Evolutionary conservation across 805 yeast species (phyloP).

Genomic region (Candida methanosorbosa): DNA sequence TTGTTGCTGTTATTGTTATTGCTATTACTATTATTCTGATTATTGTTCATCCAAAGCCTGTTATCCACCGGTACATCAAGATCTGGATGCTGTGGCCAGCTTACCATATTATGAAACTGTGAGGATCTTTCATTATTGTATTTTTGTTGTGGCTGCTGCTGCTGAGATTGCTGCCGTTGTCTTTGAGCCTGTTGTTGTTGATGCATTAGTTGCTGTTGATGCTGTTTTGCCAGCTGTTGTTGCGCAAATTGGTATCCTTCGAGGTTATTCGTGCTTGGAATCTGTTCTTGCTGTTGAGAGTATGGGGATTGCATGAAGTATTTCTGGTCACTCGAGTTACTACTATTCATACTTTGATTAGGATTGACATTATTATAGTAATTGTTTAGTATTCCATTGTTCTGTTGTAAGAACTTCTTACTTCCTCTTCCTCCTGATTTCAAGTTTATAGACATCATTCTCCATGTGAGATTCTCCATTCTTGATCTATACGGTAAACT

Average conservation of each 20-base stretch:
- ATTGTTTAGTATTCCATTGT: no score
- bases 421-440: no score
- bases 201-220: neutral
- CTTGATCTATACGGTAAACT: slow-evolving; percentile 66
- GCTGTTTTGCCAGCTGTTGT: no score
- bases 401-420: no score
- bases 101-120: slow-evolving; percentile 5
- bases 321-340: neutral
- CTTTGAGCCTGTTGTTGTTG: neutral
- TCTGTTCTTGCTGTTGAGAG: no score
- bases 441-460: slow-evolving; percentile 60
- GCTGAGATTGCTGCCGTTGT: slow-evolving; percentile 2
- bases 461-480: slow-evolving; percentile 82
- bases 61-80: slow-evolving; percentile 11
- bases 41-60: neutral
- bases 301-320: no score
- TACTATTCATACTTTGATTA: no score
- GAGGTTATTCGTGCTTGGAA: no score
- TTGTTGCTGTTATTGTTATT: slow-evolving; percentile 2
- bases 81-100: slow-evolving; percentile 28
- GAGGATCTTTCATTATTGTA: no score
- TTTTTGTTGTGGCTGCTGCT: slow-evolving; percentile 1
- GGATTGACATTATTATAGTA: no score
- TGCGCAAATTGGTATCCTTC: no score
- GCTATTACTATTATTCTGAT: neutral